phyloP scores from a whole-genome alignment of 805 yeast genomes.

The Millerozyma acaciae region DNA sequence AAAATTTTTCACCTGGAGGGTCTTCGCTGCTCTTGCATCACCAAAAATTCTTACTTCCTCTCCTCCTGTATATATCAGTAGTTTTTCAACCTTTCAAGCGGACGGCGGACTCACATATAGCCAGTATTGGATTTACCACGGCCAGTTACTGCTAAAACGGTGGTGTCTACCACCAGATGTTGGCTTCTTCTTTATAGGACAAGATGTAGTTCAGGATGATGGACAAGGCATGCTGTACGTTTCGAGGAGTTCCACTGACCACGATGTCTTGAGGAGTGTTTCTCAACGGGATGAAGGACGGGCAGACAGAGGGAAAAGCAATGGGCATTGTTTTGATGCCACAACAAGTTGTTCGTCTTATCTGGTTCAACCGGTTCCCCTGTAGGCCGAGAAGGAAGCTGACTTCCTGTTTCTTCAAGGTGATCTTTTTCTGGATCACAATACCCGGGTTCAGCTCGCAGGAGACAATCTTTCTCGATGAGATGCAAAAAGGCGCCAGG shows the following conservation, averaged over 20 bases:
- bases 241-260: slow-evolving; percentile 13
- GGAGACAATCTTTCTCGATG: too few species aligned
- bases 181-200: slow-evolving; percentile 3
- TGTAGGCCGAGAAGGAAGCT: slow-evolving; percentile 22
- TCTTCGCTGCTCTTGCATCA: too few species aligned
- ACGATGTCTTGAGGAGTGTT: slow-evolving; percentile 14
- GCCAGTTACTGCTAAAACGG: too few species aligned
- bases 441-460: too few species aligned
- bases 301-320: slow-evolving; percentile 2
- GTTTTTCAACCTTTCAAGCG: too few species aligned
- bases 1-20: slow-evolving; percentile 9
- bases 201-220: slow-evolving; percentile 7
- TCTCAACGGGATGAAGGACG: slow-evolving; percentile 8
- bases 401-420: slow-evolving; percentile 15
- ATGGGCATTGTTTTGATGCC: slow-evolving; percentile 18
- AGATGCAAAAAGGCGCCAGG: too few species aligned
- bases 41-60: too few species aligned
- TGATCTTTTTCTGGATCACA: background rate
- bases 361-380: slow-evolving; percentile 19
- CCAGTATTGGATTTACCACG: too few species aligned
- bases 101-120: slow-evolving; percentile 1
- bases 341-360: slow-evolving; percentile 21
- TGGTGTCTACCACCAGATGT: too few species aligned
- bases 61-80: too few species aligned
- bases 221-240: slow-evolving; percentile 13